These are phyloP conservation scores for Vigna unguiculata DNA, from an alignment of 306 rosid species.

Conservation along the genomic window DNA sequence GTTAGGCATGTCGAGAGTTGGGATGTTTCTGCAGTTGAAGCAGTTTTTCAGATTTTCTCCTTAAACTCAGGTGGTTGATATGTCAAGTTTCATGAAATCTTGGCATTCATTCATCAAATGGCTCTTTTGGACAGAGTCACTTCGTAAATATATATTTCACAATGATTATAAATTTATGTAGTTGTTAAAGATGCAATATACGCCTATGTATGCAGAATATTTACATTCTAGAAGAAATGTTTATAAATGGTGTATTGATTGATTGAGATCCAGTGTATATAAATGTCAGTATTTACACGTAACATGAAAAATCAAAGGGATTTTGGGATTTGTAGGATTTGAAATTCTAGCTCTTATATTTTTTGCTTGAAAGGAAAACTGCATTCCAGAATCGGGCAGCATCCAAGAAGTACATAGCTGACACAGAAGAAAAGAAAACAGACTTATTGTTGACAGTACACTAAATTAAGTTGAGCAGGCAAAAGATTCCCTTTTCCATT, in stretches of 20 bases:
- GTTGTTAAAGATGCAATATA: slow-evolving; percentile 13
- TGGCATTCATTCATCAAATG: slow-evolving; percentile 19
- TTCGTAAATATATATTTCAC: not conserved
- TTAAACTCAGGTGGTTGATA: slow-evolving; percentile 45
- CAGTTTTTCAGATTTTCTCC: slow-evolving; percentile 80
- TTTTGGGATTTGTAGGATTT: not conserved
- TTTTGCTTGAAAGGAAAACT: slow-evolving; percentile 16
- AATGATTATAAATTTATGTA: slow-evolving; percentile 1
- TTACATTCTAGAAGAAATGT: not conserved
- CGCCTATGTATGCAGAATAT: not conserved
- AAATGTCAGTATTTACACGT: not conserved
- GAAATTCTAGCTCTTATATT: not conserved
- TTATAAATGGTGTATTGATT: slow-evolving; percentile 10
- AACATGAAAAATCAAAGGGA: not conserved
- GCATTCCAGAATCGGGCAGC: not conserved
- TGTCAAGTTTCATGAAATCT: slow-evolving; percentile 25
- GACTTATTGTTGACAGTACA: slow-evolving; percentile 1
- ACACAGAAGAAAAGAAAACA: not conserved
- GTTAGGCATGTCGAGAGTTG: slow-evolving; percentile 88
- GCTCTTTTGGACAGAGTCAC: not conserved
- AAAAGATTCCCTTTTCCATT: slow-evolving; percentile 9
- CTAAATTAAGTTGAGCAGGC: not conserved
- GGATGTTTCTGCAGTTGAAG: slow-evolving; percentile 86
- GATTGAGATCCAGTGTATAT: slow-evolving; percentile 9
- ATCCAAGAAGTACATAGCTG: slow-evolving; percentile 6